These are phyloP conservation scores for Glycyrrhiza uralensis DNA, from an alignment of 306 rosid species.

Conservation along the genomic window DNA sequence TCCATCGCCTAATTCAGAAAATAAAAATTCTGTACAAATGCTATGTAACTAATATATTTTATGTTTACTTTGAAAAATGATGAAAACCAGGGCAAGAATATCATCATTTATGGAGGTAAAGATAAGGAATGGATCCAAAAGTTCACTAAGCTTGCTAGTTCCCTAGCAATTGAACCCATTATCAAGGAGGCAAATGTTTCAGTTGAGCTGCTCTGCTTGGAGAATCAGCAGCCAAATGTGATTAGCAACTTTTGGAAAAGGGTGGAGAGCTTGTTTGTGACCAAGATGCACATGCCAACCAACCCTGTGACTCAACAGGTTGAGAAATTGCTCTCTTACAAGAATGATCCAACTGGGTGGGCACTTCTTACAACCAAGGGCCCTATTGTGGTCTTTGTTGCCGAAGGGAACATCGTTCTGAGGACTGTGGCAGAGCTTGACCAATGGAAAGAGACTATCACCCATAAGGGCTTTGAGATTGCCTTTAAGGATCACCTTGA, in stretches of 20 bases:
- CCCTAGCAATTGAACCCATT: slow-evolving; percentile 26
- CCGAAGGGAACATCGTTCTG: slow-evolving; percentile 34
- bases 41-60: neutral
- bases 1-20: too few species aligned
- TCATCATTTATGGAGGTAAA: slow-evolving; percentile 55
- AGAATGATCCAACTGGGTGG: slow-evolving; percentile 55
- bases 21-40: neutral
- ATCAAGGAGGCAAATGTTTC: slow-evolving; percentile 30
- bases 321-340: slow-evolving; percentile 46
- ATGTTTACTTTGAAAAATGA: slow-evolving; percentile 20
- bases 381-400: slow-evolving; percentile 21
- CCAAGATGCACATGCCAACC: slow-evolving; percentile 17
- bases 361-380: slow-evolving; percentile 44
- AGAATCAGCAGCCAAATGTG: slow-evolving; percentile 21
- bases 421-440: slow-evolving; percentile 42
- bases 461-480: slow-evolving; percentile 27
- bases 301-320: slow-evolving; percentile 31
- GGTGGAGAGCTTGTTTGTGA: slow-evolving; percentile 38
- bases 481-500: slow-evolving; percentile 15
- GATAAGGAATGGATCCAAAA: slow-evolving; percentile 49
- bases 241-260: slow-evolving; percentile 41
- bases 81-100: slow-evolving; percentile 28
- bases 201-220: slow-evolving; percentile 34
- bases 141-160: slow-evolving; percentile 32
- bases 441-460: slow-evolving; percentile 34